These are phyloP conservation scores for Candida nemodendra DNA, from an alignment of 805 yeast species.

Conservation along the genomic window DNA sequence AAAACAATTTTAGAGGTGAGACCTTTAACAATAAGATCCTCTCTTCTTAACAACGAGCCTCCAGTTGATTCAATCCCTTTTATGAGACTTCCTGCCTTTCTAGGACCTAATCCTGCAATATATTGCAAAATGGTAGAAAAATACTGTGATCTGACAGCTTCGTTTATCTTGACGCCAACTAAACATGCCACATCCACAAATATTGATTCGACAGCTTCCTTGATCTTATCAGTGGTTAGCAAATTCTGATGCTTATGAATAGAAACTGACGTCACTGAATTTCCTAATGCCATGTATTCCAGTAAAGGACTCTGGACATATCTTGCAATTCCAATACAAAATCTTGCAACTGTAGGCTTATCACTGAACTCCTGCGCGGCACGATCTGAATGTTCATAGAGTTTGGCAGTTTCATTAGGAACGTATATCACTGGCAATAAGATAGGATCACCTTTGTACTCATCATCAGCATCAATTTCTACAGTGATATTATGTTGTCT, in stretches of 20 bases:
- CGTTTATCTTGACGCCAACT: slow-evolving; percentile 93
- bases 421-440: slow-evolving; percentile 73
- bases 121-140: slow-evolving; percentile 70
- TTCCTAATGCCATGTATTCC: slow-evolving; percentile 80
- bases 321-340: slow-evolving; percentile 87
- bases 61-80: slow-evolving; percentile 75
- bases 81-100: slow-evolving; percentile 85
- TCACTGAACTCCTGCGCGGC: slow-evolving; percentile 81
- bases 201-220: slow-evolving; percentile 69
- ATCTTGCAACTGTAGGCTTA: slow-evolving; percentile 74
- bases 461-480: slow-evolving; percentile 43
- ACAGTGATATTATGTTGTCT: slow-evolving; percentile 53
- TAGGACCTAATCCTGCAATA: slow-evolving; percentile 91
- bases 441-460: slow-evolving; percentile 31
- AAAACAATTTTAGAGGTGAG: slow-evolving; percentile 79
- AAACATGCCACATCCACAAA: slow-evolving; percentile 87
- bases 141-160: slow-evolving; percentile 76
- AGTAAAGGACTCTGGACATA: slow-evolving; percentile 90
- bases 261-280: slow-evolving; percentile 65
- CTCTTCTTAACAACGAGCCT: slow-evolving; percentile 61
- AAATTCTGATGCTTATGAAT: slow-evolving; percentile 71
- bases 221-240: slow-evolving; percentile 60
- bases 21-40: slow-evolving; percentile 79
- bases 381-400: slow-evolving; percentile 76
- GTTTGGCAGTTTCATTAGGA: slow-evolving; percentile 88